phyloP scores from a whole-genome alignment of 495 filamentous ascomycete species.

The Aspergillus ellipticus region DNA sequence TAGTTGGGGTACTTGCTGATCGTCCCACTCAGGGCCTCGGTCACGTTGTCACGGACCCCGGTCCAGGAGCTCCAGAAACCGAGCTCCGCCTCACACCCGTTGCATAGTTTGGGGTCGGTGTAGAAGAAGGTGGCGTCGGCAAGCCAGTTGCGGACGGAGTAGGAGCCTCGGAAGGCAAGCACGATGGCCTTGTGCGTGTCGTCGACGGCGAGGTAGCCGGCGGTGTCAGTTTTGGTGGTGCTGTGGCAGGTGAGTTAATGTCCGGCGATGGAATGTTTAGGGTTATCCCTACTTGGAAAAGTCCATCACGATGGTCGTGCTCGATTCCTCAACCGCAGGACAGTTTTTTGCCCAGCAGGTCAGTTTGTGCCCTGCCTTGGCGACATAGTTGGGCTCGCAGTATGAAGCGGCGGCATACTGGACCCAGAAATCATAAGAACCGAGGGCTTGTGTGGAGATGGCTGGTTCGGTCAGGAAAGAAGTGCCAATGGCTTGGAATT shows the following conservation, averaged over 20 bases:
- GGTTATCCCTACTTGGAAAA: constrained; percentile 52
- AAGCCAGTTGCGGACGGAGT: constrained; percentile 64
- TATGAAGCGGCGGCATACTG: constrained; percentile 66
- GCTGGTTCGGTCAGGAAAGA: background rate
- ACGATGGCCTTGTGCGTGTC: constrained; percentile 55
- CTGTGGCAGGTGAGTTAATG: constrained; percentile 25
- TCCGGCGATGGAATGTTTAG: background rate
- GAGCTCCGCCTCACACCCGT: constrained; percentile 42
- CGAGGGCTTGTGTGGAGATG: background rate
- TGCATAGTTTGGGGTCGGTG: constrained; percentile 41
- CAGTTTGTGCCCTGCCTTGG: constrained; percentile 41
- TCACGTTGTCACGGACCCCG: constrained; percentile 35
- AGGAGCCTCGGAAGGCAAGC: constrained; percentile 61
- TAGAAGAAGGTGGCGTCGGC: constrained; percentile 47
- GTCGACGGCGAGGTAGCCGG: constrained; percentile 64
- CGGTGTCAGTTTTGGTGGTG: constrained; percentile 53
- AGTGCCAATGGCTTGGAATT: no score
- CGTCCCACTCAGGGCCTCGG: constrained; percentile 31
- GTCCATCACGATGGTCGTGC: constrained; percentile 49
- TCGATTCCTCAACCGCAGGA: constrained; percentile 49
- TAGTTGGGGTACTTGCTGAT: constrained; percentile 41
- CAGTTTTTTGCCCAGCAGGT: constrained; percentile 54
- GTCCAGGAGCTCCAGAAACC: constrained; percentile 55
- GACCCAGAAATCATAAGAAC: constrained; percentile 56
- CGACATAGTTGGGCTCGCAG: constrained; percentile 51